phyloP scores from a whole-genome alignment of 148 eudicot genomes.

The Chenopodium suecicum region DNA sequence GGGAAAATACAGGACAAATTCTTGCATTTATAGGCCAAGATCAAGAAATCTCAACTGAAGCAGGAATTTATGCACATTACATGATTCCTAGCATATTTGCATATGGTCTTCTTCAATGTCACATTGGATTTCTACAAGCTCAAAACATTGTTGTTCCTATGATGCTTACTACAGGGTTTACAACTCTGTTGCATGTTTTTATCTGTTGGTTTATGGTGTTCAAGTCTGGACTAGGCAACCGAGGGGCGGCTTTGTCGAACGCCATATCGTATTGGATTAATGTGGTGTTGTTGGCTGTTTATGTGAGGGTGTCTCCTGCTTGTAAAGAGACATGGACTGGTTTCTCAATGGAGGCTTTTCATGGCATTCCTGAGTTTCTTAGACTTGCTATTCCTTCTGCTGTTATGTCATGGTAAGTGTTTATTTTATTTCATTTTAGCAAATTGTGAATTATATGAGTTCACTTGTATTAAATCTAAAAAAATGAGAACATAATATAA shows the following conservation, averaged over 20 bases:
- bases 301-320: conserved; percentile 50
- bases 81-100: conserved; percentile 60
- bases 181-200: conserved; percentile 42
- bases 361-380: conserved; percentile 36
- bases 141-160: conserved; percentile 62
- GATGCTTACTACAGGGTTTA: conserved; percentile 53
- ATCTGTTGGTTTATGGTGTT: conserved; percentile 56
- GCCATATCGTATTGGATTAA: conserved; percentile 59
- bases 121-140: conserved; percentile 49
- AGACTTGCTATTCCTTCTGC: conserved; percentile 61
- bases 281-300: conserved; percentile 34
- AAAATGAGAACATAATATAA: no score
- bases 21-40: conserved; percentile 51
- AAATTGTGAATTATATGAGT: no score
- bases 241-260: conserved; percentile 61
- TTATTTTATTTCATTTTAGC: no score
- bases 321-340: conserved; percentile 62
- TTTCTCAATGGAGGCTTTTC: conserved; percentile 45
- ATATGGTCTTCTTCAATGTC: conserved; percentile 51
- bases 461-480: no score
- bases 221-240: conserved; percentile 53
- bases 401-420: conserved; percentile 50
- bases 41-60: conserved; percentile 53
- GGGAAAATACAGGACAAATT: conserved; percentile 49
- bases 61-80: conserved; percentile 48